Evolutionary conservation across 2,329 filamentous ascomycete genomes (phyloP), one percentile per base, ranked within the genome.

Genomic region (Fusarium nematophilum): DNA sequence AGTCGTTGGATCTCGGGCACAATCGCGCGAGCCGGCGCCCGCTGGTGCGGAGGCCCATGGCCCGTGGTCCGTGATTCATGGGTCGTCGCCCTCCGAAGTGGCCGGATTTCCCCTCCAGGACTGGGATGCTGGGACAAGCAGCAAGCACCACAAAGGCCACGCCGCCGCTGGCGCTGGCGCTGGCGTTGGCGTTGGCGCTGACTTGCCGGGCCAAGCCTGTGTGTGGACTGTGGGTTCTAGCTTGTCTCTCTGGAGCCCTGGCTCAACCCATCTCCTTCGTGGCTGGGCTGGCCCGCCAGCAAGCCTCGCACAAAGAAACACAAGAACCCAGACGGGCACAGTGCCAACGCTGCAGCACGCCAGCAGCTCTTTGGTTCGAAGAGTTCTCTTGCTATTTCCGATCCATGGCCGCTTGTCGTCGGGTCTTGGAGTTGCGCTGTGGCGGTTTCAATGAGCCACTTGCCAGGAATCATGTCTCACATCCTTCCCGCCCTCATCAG

Each of bases 361-460:
- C 62, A 44, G 21, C 30, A 43, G 39, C 56, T 57, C 39, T 45
- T 40, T 54, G 29, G 21, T 39, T 42, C 45, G 36, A 63, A 59
- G 53, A 44, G 21, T n/a, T 30, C 26, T 42, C 51, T n/a, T 57
- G 45, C 34, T 56, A 59, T 64, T 67, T 53, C 60, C 53, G 56
- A 57, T 47, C 44, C 43, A 39, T 61, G 47, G 49, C 51, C 65
- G 63, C 55, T 54, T 60, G 52, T 45, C 48, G 57, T 64, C 47
- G 54, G 54, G 65, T 64, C 55, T 59, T 53, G 51, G 44, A 57
- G 52, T 49, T 67, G 59, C 57, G 58, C 52, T 68, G 66, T 67
- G 66, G 64, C 66, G 59, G 66, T 67, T 62, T 69, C 57, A 56
- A 64, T 51, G 57, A 57, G 49, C 64, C 59, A 68, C 53, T 66